Evolutionary conservation across 495 filamentous ascomycete genomes (phyloP).

Genomic region (Aspergillus ostianus): DNA sequence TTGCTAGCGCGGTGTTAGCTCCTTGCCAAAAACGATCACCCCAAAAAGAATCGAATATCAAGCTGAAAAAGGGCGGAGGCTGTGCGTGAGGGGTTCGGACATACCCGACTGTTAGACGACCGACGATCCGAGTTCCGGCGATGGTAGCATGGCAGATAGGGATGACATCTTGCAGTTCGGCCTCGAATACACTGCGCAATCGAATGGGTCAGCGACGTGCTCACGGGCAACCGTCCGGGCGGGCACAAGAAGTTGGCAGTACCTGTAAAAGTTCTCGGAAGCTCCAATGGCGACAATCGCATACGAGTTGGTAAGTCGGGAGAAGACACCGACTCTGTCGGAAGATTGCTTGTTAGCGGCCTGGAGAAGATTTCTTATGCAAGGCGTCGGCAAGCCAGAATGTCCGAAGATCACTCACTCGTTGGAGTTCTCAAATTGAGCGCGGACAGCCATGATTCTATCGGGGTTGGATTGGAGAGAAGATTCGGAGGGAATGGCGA

Average conservation of each 20-base stretch:
- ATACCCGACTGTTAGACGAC: slow-evolving; percentile 91
- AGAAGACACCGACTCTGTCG: slow-evolving; percentile 87
- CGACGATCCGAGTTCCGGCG: slow-evolving; percentile 92
- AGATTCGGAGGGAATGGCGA: neutral
- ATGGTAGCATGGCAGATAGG: slow-evolving; percentile 98
- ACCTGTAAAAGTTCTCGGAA: slow-evolving; percentile 98
- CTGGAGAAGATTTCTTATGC: neutral
- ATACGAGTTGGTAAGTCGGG: slow-evolving; percentile 94
- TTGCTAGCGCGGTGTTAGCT: slow-evolving; percentile 56
- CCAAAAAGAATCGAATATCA: neutral
- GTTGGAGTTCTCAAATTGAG: slow-evolving; percentile 97
- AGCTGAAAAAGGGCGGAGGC: too few species aligned
- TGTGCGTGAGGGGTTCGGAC: slow-evolving; percentile 18
- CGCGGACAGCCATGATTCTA: slow-evolving; percentile 70
- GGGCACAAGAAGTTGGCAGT: slow-evolving; percentile 1
- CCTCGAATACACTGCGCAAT: slow-evolving; percentile 73
- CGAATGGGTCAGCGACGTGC: slow-evolving; percentile 6
- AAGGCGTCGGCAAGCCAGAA: neutral
- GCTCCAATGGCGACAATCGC: slow-evolving; percentile 89
- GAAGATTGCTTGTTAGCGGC: neutral
- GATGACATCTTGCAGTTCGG: slow-evolving; percentile 94
- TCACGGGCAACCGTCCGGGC: neutral
- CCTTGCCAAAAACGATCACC: too few species aligned
- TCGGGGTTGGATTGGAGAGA: neutral
- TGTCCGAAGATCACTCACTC: slow-evolving; percentile 59